These are phyloP conservation scores for Cutaneotrichosporon dermatis DNA, from an alignment of 1,284 basidiomycete species.

Conservation along the genomic window DNA sequence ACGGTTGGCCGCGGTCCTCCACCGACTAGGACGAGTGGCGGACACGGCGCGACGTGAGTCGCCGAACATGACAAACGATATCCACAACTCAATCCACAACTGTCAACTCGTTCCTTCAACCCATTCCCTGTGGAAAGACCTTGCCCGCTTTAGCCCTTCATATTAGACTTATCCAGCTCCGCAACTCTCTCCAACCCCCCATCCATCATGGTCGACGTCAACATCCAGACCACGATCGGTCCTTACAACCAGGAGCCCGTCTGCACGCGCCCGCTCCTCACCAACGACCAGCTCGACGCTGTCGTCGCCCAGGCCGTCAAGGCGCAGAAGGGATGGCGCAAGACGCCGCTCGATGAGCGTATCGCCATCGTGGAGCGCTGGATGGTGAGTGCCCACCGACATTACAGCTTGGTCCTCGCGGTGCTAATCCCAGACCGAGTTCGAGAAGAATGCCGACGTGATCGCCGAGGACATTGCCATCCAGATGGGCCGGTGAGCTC, in stretches of 20 bases:
- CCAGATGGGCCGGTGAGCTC: constrained; percentile 70
- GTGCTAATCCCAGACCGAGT: constrained; percentile 58
- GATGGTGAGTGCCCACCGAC: constrained; percentile 54
- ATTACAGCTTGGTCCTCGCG: background rate
- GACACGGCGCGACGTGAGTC: too few relatives aligned
- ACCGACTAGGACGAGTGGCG: too few relatives aligned
- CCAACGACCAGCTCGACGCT: constrained; percentile 56
- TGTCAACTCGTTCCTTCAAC: too few relatives aligned
- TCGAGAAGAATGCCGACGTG: constrained; percentile 64
- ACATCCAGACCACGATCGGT: constrained; percentile 53
- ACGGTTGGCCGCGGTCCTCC: too few relatives aligned
- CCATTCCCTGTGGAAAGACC: too few relatives aligned
- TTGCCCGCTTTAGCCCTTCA: too few relatives aligned
- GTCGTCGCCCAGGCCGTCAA: constrained; percentile 58
- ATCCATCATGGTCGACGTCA: constrained; percentile 28
- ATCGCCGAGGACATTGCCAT: constrained; percentile 69
- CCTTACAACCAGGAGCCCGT: constrained; percentile 52
- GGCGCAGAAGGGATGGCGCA: constrained; percentile 71
- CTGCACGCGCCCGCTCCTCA: constrained; percentile 48
- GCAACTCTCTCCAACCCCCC: background rate
- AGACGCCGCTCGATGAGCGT: constrained; percentile 63
- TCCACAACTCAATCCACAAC: too few relatives aligned
- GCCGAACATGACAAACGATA: too few relatives aligned
- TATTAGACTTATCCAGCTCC: background rate
- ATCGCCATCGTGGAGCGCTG: constrained; percentile 70